Base-by-base conservation (phyloP, 352 stramenopile genomes). In the Plasmopara muralis region DNA sequence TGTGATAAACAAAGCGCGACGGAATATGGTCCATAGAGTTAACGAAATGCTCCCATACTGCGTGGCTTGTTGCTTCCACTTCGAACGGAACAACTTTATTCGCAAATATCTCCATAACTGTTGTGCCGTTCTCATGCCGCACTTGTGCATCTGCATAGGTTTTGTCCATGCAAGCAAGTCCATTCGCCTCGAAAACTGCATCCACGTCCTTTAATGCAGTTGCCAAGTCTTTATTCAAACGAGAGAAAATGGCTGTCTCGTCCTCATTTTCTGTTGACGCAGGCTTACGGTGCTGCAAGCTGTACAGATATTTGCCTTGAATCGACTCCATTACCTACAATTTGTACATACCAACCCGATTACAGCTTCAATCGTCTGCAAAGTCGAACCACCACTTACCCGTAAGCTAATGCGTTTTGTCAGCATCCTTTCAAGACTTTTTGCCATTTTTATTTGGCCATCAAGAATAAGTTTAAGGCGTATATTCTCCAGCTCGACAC, bases 1-100 rank as follows among this genome's bases (percentile, higher is more conserved):
- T 75, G 28, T 80, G 64, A 35, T 83, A 83, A n/a, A 75, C 60
- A 25, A 67, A 74, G 14, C 70, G 70, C 5, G 62, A 73, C n/a
- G 73, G 73, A n/a, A 79, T 72, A 28, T 74, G 68, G 47, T 81
- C 70, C 68, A 79, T 81, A 9, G 67, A 72, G 57, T 79, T 62
- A 31, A 65, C 62, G 45, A 81, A 83, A 52, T 83, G 73, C 12
- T 73, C 58, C 73, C 73, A 83, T 1, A 81, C 70, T 5, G 72
- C 72, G 8, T 64, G 45, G 2, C 58, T 60, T 8, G 68, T 79
- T 18, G 65, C 59, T 25, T 70, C 40, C 25, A 80, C 56, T 30
- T 42, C 60, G 33, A 83, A 83, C 15, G 72, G 72, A 50, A 83
- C 68, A 29, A 80, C 60, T 43, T 83, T 83, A 62, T 78, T 80